Percentiles rank a stretch among this genome's conserved stretches.
phyloP scores from a whole-genome alignment of 495 filamentous ascomycete genomes.

The Daldinia bambusicola region DNA sequence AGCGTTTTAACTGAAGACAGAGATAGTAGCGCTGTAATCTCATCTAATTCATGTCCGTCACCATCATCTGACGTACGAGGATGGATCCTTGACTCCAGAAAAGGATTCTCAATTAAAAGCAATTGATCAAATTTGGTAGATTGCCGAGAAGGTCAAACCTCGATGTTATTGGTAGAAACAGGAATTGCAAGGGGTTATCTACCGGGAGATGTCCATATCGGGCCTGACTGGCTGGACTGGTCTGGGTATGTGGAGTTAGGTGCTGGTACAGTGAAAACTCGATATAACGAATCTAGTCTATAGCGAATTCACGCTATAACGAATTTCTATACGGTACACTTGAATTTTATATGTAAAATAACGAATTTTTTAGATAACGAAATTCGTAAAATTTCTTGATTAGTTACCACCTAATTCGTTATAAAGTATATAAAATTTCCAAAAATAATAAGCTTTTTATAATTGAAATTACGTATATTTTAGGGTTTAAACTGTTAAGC shows the following conservation, averaged over 20 bases:
- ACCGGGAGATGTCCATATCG: conserved; percentile 31
- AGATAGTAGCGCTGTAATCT: conserved; percentile 17
- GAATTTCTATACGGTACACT: too few species aligned
- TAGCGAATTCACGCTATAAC: too few species aligned
- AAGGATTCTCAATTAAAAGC: conserved; percentile 32
- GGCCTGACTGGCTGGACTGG: conserved; percentile 18
- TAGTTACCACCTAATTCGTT: too few species aligned
- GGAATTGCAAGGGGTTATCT: conserved; percentile 27
- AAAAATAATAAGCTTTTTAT: too few species aligned
- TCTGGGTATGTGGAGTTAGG: conserved; percentile 30
- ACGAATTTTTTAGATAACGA: too few species aligned
- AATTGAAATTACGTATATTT: background rate
- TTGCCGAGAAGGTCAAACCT: conserved; percentile 38
- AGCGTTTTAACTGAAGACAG: conserved; percentile 13
- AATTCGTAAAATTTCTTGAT: too few species aligned
- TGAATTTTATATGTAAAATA: too few species aligned
- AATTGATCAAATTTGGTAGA: conserved; percentile 44
- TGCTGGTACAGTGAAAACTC: too few species aligned
- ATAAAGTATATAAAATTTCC: too few species aligned
- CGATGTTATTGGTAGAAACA: conserved; percentile 31
- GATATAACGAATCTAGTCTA: too few species aligned
- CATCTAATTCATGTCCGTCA: conserved; percentile 19
- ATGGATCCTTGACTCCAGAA: conserved; percentile 23
- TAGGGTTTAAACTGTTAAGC: background rate
- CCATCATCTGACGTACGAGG: conserved; percentile 20